These are phyloP conservation scores for Obelidium mucronatum DNA, from an alignment of 192 early-diverging fungal genomes.

Conservation along the genomic window DNA sequence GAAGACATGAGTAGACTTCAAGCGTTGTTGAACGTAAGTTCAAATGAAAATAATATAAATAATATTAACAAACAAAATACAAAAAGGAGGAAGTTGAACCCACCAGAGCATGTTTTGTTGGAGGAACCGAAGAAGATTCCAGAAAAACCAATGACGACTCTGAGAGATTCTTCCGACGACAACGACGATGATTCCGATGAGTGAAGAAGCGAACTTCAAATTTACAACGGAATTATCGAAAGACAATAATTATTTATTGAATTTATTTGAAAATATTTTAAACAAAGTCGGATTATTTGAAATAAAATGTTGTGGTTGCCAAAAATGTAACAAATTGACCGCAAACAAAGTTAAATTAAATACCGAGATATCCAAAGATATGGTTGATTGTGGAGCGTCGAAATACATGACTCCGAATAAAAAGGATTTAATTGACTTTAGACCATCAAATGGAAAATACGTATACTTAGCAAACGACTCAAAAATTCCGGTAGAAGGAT, in stretches of 20 bases:
- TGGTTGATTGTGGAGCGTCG: slow-evolving; percentile 6
- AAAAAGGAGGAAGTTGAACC: not conserved
- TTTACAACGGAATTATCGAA: not conserved
- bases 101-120: not conserved
- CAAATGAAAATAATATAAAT: not conserved
- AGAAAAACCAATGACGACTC: too few relatives aligned
- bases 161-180: not conserved
- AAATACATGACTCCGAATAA: slow-evolving; percentile 3
- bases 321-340: not conserved
- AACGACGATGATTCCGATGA: not conserved
- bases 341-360: not conserved
- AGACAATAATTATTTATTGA: not conserved
- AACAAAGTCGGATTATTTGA: not conserved
- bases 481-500: not conserved
- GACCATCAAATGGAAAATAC: not conserved
- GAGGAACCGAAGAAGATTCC: not conserved
- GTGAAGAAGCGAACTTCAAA: not conserved
- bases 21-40: too few relatives aligned
- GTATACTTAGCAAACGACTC: not conserved
- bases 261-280: not conserved
- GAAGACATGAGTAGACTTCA: too few relatives aligned
- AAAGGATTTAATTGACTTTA: not conserved
- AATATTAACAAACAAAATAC: not conserved
- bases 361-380: not conserved
- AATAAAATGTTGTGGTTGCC: slow-evolving; percentile 7